A percentile compares a stretch with the other conserved stretches of the same genome.
phyloP scores from a whole-genome alignment of 2,329 filamentous ascomycete species.

The Geoglossum cookeanum region DNA sequence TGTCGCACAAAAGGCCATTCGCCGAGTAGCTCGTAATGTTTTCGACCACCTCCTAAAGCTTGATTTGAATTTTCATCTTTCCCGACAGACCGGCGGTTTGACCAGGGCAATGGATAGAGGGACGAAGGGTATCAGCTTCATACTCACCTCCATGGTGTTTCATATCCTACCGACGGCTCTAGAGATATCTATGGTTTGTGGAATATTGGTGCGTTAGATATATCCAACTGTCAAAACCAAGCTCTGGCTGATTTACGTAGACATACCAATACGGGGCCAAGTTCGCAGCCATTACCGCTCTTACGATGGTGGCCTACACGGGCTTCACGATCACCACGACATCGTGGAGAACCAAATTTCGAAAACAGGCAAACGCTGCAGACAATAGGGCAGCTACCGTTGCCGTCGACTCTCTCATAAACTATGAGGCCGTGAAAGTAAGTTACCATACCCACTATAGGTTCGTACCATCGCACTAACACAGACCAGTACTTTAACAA shows the following conservation, averaged over 20 bases:
- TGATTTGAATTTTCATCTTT: slow-evolving; percentile 84
- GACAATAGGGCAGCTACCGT: slow-evolving; percentile 93
- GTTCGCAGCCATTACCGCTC: slow-evolving; percentile 76
- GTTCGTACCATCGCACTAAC: neutral
- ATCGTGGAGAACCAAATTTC: slow-evolving; percentile 91
- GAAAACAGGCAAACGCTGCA: slow-evolving; percentile 84
- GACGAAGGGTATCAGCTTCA: slow-evolving; percentile 94
- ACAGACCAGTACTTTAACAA: slow-evolving; percentile 70
- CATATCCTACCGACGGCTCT: slow-evolving; percentile 85
- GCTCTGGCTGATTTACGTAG: slow-evolving; percentile 16
- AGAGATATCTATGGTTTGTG: slow-evolving; percentile 89
- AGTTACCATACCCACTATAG: neutral
- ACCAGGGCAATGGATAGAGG: slow-evolving; percentile 90
- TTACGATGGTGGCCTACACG: slow-evolving; percentile 85
- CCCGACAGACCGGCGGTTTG: slow-evolving; percentile 83
- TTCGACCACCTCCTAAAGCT: slow-evolving; percentile 77
- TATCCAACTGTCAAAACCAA: neutral
- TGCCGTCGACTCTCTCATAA: slow-evolving; percentile 90
- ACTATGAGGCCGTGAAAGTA: slow-evolving; percentile 89
- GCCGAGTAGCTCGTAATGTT: slow-evolving; percentile 75
- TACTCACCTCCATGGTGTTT: slow-evolving; percentile 96
- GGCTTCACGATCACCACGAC: slow-evolving; percentile 96
- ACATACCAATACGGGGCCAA: slow-evolving; percentile 88
- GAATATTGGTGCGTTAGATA: slow-evolving; percentile 45
- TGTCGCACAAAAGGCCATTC: slow-evolving; percentile 91